These are phyloP conservation scores for Ophiosphaerella narmari DNA, from an alignment of 2,329 filamentous ascomycete species.

Conservation along the genomic window DNA sequence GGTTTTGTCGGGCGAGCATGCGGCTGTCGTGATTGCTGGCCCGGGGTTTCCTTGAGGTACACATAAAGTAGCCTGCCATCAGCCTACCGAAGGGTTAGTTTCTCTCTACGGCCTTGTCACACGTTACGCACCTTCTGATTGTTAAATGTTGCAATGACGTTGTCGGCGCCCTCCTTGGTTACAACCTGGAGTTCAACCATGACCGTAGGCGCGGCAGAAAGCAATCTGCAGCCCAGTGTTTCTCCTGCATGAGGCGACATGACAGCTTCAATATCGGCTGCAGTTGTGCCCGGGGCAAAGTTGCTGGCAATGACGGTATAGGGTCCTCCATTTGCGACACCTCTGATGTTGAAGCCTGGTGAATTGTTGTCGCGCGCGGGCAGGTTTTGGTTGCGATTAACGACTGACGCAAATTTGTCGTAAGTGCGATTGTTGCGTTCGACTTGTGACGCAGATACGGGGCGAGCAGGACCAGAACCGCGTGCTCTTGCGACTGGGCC, in stretches of 20 bases:
- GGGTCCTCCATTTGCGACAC: constrained; percentile 68
- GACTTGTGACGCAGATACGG: constrained; percentile 47
- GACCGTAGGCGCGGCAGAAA: constrained; percentile 71
- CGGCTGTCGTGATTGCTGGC: constrained; percentile 36
- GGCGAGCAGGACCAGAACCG: constrained; percentile 35
- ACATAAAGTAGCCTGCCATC: constrained; percentile 76
- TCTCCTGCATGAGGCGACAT: constrained; percentile 74
- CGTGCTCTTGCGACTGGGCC: constrained; percentile 37
- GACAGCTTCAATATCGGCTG: constrained; percentile 80
- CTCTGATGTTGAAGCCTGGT: constrained; percentile 68
- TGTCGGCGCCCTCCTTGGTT: constrained; percentile 72
- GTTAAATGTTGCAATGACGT: constrained; percentile 76
- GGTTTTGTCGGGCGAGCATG: constrained; percentile 27
- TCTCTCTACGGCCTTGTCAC: neutral
- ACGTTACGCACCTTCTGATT: constrained; percentile 68
- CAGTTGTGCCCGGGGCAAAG: constrained; percentile 80
- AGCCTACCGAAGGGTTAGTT: constrained; percentile 59
- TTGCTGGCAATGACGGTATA: constrained; percentile 78
- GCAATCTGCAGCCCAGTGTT: constrained; percentile 67
- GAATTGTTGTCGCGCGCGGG: constrained; percentile 34
- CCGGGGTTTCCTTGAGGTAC: constrained; percentile 63
- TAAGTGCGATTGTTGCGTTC: constrained; percentile 50
- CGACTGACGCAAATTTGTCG: constrained; percentile 47
- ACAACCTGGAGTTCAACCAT: constrained; percentile 79
- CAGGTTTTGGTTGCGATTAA: constrained; percentile 25